Conservation (phyloP, 2,329 filamentous ascomycete species). For the Blastomyces silverae region DNA sequence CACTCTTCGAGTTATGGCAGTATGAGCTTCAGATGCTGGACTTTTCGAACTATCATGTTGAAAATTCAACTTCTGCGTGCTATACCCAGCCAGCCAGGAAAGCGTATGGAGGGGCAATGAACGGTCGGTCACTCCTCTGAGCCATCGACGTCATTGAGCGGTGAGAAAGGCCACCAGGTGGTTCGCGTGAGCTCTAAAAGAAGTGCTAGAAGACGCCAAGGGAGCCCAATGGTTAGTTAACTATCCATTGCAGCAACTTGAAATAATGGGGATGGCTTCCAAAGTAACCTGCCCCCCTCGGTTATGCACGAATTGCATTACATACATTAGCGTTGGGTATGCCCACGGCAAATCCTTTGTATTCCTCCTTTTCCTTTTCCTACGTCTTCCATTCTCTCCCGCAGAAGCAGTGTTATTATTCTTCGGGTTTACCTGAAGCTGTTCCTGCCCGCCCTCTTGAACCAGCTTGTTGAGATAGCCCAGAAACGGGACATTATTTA, state of each 20-base stretch:
- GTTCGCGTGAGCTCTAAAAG: not conserved
- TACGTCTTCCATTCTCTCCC: not conserved
- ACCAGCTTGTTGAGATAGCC: not conserved
- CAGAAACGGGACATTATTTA: not conserved
- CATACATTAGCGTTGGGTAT: not conserved
- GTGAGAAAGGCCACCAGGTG: not conserved
- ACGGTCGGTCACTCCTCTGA: not conserved
- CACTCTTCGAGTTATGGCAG: too few relatives aligned
- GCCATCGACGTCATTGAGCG: not conserved
- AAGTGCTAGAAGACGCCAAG: not conserved
- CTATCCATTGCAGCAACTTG: not conserved
- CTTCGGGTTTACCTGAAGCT: not conserved
- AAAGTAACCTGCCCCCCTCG: not conserved
- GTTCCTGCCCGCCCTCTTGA: too few relatives aligned
- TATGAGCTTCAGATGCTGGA: too few relatives aligned
- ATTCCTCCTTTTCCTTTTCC: not conserved
- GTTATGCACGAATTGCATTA: not conserved
- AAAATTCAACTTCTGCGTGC: not conserved
- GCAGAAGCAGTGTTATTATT: not conserved
- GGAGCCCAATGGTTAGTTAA: not conserved
- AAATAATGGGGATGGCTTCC: not conserved
- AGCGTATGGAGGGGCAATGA: not conserved
- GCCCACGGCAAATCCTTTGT: not conserved
- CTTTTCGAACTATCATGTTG: not conserved
- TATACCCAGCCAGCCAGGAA: not conserved